Evolutionary conservation across 2,329 filamentous ascomycete genomes (phyloP).

Genomic region (Penicillium sp.): DNA sequence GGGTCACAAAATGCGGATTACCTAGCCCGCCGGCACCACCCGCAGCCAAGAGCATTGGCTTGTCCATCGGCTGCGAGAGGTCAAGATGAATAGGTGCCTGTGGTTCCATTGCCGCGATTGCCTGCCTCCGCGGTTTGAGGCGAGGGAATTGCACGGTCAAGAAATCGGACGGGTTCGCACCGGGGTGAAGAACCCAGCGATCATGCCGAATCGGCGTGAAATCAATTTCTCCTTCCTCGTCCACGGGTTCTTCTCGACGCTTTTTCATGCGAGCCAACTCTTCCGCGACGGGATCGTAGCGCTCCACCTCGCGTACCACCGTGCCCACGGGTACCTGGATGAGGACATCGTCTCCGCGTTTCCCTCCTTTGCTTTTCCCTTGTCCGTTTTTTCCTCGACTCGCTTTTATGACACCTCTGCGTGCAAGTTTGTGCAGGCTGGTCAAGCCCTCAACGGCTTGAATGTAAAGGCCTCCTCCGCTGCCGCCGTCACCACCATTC

Average conservation of each 20-base stretch:
- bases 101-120: conserved; percentile 66
- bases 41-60: conserved; percentile 79
- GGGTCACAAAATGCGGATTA: conserved; percentile 87
- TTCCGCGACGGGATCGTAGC: conserved; percentile 73
- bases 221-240: conserved; percentile 30
- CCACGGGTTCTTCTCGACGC: conserved; percentile 2
- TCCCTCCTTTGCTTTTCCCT: conserved; percentile 57
- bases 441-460: conserved; percentile 90
- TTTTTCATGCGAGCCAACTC: conserved; percentile 48
- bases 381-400: conserved; percentile 47
- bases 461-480: conserved; percentile 89
- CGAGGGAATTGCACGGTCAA: conserved; percentile 58
- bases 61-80: conserved; percentile 72
- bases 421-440: conserved; percentile 84
- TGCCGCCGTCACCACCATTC: conserved; percentile 92
- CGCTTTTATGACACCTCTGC: conserved; percentile 62
- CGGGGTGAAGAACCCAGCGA: conserved; percentile 86
- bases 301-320: conserved; percentile 76
- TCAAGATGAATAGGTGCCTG: conserved; percentile 70
- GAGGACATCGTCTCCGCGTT: conserved; percentile 80
- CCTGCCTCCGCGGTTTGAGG: conserved; percentile 55
- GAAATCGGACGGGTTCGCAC: conserved; percentile 70
- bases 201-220: conserved; percentile 53
- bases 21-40: conserved; percentile 87
- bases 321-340: conserved; percentile 92